A percentile compares a stretch with the other conserved stretches of the same genome.
Evolutionary conservation across 2,329 filamentous ascomycete species (phyloP).

Genomic region (Hypoxylon sp.): DNA sequence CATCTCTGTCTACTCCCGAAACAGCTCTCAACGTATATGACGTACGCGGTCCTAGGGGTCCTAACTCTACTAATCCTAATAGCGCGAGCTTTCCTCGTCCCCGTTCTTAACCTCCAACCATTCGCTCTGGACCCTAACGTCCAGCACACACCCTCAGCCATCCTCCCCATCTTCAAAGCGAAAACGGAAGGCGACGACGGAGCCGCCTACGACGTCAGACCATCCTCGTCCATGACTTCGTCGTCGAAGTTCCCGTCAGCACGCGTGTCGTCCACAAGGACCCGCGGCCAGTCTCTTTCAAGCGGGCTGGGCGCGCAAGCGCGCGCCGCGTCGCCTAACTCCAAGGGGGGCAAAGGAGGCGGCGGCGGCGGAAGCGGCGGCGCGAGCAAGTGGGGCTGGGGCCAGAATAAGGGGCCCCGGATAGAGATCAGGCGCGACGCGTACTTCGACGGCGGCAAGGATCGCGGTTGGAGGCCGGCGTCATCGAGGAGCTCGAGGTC

Average conservation of each 20-base stretch:
- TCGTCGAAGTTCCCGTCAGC: slow-evolving; percentile 56
- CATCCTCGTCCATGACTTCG: slow-evolving; percentile 55
- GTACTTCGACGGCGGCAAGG: slow-evolving; percentile 60
- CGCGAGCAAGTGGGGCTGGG: slow-evolving; percentile 62
- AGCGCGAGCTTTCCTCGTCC: slow-evolving; percentile 70
- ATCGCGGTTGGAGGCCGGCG: slow-evolving; percentile 45
- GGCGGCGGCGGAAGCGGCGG: slow-evolving; percentile 45
- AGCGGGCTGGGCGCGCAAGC: slow-evolving; percentile 39
- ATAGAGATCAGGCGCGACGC: slow-evolving; percentile 66
- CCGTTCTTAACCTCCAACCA: slow-evolving; percentile 66
- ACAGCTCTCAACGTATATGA: slow-evolving; percentile 86
- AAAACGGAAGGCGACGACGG: slow-evolving; percentile 66
- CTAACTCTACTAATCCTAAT: slow-evolving; percentile 66
- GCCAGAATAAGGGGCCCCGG: slow-evolving; percentile 62
- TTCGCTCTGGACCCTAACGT: slow-evolving; percentile 66
- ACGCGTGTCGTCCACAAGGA: slow-evolving; percentile 50
- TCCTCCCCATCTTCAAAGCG: slow-evolving; percentile 67
- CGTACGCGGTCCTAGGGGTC: slow-evolving; percentile 77
- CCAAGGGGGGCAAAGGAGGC: slow-evolving; percentile 34
- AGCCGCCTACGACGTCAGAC: slow-evolving; percentile 47
- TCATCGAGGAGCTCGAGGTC: slow-evolving; percentile 44
- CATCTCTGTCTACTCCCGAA: slow-evolving; percentile 92
- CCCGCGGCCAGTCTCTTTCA: slow-evolving; percentile 50
- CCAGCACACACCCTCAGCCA: slow-evolving; percentile 45
- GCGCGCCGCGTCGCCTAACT: slow-evolving; percentile 49